Conservation (phyloP, 2,329 filamentous ascomycete species). For the Scedosporium aurantiacum region DNA sequence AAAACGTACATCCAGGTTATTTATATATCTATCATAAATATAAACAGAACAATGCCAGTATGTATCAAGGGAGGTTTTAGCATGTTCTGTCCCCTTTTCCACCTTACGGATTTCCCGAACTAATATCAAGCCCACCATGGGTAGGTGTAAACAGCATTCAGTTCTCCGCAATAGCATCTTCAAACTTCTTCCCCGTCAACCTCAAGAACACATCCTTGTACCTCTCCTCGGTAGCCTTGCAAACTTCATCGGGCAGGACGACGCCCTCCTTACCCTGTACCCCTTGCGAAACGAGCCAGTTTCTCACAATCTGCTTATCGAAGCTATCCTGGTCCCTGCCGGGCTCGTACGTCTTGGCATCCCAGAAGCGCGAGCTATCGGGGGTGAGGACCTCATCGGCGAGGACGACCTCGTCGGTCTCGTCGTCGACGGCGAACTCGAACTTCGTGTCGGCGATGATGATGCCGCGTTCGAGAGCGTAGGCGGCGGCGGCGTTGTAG, state of each 20-base stretch:
- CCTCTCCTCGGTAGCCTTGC: constrained; percentile 55
- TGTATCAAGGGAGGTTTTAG: no score
- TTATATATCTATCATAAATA: no score
- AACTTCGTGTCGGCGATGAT: constrained; percentile 38
- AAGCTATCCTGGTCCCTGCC: constrained; percentile 73
- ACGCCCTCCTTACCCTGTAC: constrained; percentile 28
- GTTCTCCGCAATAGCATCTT: constrained; percentile 14
- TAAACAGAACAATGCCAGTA: no score
- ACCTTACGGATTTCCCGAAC: no score
- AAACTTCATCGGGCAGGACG: constrained; percentile 60
- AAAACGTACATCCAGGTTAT: no score
- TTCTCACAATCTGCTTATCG: constrained; percentile 75
- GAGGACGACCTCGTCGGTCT: constrained; percentile 19
- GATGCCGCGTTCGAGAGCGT: constrained; percentile 36
- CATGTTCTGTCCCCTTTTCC: no score
- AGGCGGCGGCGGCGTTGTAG: constrained; percentile 40
- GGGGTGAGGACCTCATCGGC: constrained; percentile 82
- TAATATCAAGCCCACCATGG: no score
- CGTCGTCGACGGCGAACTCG: constrained; percentile 33
- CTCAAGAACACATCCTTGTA: constrained; percentile 66
- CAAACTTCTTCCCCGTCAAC: constrained; percentile 44
- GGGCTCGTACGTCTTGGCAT: constrained; percentile 48
- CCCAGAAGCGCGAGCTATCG: constrained; percentile 81
- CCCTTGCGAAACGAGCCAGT: constrained; percentile 67
- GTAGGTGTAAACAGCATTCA: no score